Conservation (phyloP, 768 basidiomycete genomes). For the Calocera cornea region DNA sequence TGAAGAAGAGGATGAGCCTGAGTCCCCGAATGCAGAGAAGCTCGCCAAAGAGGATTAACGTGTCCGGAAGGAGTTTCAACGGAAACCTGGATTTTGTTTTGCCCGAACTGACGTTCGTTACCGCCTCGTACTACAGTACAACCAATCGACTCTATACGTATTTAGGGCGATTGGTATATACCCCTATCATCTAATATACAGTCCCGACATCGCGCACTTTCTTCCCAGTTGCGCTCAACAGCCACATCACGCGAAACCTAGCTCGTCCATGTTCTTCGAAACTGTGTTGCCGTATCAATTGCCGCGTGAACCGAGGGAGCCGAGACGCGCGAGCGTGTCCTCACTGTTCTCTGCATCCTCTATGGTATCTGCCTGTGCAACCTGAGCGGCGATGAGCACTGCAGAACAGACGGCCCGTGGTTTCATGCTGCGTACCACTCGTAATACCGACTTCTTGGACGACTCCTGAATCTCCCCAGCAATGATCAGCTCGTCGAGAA, state of each 20-base stretch:
- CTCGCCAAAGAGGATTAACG: constrained; percentile 15
- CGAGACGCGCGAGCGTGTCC: constrained; percentile 29
- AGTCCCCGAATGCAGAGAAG: constrained; percentile 13
- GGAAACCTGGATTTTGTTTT: neutral
- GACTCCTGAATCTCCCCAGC: constrained; percentile 91
- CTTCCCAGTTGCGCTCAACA: neutral
- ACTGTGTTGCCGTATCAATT: constrained; percentile 1
- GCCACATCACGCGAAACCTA: neutral
- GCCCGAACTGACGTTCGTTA: neutral
- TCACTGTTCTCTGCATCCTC: constrained; percentile 31
- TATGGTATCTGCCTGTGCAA: constrained; percentile 29
- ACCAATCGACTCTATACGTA: neutral
- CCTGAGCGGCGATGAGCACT: constrained; percentile 15
- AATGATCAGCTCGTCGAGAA: constrained; percentile 86
- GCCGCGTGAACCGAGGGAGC: constrained; percentile 11
- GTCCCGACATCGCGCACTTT: neutral
- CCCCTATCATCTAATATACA: neutral
- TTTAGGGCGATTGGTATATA: neutral
- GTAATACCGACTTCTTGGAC: constrained; percentile 48
- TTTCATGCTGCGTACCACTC: constrained; percentile 24
- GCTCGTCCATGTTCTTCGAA: neutral
- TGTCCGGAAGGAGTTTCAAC: neutral
- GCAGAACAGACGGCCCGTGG: neutral
- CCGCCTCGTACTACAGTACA: neutral
- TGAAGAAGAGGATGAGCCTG: constrained; percentile 35